Percentiles rank a stretch among this genome's conserved stretches.
These are phyloP conservation scores for Fusarium pseudograminearum DNA, from an alignment of 2,329 filamentous ascomycete genomes.

Conservation along the genomic window DNA sequence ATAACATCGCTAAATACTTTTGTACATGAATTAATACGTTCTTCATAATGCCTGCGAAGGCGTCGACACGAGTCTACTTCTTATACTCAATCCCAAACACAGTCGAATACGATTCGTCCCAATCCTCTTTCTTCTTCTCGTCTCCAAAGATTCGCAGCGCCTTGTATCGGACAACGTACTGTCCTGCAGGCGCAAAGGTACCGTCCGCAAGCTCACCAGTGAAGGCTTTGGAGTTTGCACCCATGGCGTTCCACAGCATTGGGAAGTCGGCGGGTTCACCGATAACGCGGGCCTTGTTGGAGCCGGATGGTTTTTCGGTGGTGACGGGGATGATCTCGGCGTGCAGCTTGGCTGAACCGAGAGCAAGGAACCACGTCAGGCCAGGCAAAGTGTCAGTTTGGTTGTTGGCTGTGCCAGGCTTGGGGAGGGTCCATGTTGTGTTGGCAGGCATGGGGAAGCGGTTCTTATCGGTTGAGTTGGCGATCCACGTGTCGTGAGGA, in stretches of 20 bases:
- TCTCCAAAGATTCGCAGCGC: slow-evolving; percentile 66
- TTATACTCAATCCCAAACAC: slow-evolving; percentile 61
- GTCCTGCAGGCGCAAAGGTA: slow-evolving; percentile 60
- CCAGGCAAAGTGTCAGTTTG: slow-evolving; percentile 54
- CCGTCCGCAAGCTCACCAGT: slow-evolving; percentile 62
- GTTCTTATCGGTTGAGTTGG: slow-evolving; percentile 51
- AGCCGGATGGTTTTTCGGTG: slow-evolving; percentile 38
- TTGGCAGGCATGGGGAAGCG: slow-evolving; percentile 48
- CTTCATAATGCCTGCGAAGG: neutral
- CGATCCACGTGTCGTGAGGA: slow-evolving; percentile 46
- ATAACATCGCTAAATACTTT: slow-evolving; percentile 2
- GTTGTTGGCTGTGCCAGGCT: slow-evolving; percentile 50
- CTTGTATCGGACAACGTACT: slow-evolving; percentile 63
- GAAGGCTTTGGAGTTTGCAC: slow-evolving; percentile 51
- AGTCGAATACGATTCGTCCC: slow-evolving; percentile 58
- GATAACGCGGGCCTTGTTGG: slow-evolving; percentile 52
- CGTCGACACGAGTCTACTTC: slow-evolving; percentile 6
- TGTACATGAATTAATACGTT: slow-evolving; percentile 12
- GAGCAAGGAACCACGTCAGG: slow-evolving; percentile 56
- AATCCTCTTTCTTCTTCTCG: slow-evolving; percentile 57
- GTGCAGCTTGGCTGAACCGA: slow-evolving; percentile 60
- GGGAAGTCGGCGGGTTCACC: slow-evolving; percentile 61
- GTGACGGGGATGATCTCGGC: slow-evolving; percentile 59
- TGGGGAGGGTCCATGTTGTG: slow-evolving; percentile 58
- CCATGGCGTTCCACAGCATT: slow-evolving; percentile 48